phyloP scores from a whole-genome alignment of 106 monocot species.

The Posidonia australis region DNA sequence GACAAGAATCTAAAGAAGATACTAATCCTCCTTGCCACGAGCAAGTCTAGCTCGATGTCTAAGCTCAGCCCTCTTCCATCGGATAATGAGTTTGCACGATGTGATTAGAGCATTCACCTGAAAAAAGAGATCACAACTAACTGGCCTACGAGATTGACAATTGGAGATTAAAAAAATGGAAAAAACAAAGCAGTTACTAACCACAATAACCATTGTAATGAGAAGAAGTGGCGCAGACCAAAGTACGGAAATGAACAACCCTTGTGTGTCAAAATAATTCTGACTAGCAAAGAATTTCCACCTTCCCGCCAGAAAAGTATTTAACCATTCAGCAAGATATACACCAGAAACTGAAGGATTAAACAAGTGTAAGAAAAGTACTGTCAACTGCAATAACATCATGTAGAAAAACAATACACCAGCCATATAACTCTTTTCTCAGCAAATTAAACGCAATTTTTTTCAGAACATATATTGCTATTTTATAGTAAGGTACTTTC shows the following conservation, averaged over 20 bases:
- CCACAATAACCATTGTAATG: conserved; percentile 65
- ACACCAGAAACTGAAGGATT: conserved; percentile 71
- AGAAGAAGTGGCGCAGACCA: conserved; percentile 88
- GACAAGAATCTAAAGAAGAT: not conserved
- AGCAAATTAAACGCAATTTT: not conserved
- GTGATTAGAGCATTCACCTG: conserved; percentile 56
- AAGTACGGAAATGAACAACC: conserved; percentile 78
- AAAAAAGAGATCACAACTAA: not conserved
- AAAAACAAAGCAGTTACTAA: conserved; percentile 12
- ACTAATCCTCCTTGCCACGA: conserved; percentile 36
- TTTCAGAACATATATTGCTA: not conserved
- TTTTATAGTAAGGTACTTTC: no score
- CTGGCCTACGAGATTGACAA: not conserved
- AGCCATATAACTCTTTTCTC: not conserved
- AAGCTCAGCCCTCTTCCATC: conserved; percentile 64
- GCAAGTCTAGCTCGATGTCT: conserved; percentile 43
- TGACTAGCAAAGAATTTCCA: conserved; percentile 84
- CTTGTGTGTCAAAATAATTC: conserved; percentile 82
- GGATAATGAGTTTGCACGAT: conserved; percentile 42
- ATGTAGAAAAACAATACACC: not conserved
- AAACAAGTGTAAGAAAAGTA: not conserved
- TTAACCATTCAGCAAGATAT: conserved; percentile 79
- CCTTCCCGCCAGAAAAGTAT: conserved; percentile 39
- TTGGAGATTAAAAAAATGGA: not conserved
- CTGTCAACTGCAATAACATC: not conserved